phyloP scores from a whole-genome alignment of 2,329 filamentous ascomycete species.

The Fusarium liriodendri region DNA sequence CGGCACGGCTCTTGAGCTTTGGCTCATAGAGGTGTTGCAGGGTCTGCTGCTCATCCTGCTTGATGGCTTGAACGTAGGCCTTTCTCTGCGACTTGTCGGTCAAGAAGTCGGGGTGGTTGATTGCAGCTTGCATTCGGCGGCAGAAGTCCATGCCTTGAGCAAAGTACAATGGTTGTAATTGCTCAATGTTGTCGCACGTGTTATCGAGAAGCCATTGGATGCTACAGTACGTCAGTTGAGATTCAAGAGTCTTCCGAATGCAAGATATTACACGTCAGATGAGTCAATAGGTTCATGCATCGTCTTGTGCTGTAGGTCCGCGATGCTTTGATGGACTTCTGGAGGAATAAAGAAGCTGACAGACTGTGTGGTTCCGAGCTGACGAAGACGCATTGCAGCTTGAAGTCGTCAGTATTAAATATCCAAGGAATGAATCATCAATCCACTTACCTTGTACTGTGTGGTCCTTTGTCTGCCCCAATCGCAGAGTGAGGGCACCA shows the following conservation, averaged over 20 bases:
- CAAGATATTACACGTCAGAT: conserved; percentile 46
- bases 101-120: conserved; percentile 58
- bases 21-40: conserved; percentile 68
- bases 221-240: conserved; percentile 17
- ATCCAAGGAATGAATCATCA: no score
- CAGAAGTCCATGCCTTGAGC: conserved; percentile 71
- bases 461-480: conserved; percentile 69
- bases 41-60: conserved; percentile 66
- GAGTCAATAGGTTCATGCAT: conserved; percentile 39
- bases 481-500: conserved; percentile 67
- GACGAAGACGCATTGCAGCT: conserved; percentile 73
- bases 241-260: neutral
- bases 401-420: conserved; percentile 3
- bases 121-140: conserved; percentile 61
- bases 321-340: conserved; percentile 71
- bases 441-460: conserved; percentile 57
- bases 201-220: conserved; percentile 70
- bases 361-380: conserved; percentile 65
- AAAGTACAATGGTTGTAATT: conserved; percentile 68
- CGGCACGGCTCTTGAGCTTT: conserved; percentile 27
- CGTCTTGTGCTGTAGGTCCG: conserved; percentile 52
- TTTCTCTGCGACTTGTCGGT: conserved; percentile 50
- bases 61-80: conserved; percentile 45
- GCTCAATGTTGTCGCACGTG: conserved; percentile 68
- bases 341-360: conserved; percentile 66